Base-by-base conservation (phyloP, 805 yeast genomes). In the Cyberlindnera euphorbiiphila region DNA sequence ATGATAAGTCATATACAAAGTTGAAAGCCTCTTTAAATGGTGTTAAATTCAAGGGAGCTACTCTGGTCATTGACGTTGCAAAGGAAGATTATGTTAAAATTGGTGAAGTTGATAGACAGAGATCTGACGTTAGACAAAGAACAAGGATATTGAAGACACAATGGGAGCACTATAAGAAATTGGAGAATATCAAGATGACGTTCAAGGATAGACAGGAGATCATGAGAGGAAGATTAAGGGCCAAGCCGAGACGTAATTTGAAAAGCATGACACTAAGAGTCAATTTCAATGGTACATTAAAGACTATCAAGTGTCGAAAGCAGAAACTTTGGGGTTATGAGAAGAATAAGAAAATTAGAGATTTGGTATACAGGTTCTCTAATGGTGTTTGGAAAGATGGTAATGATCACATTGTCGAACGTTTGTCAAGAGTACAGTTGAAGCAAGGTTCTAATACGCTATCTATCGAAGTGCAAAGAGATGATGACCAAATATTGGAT, bases 251-350 rank as follows among this genome's bases (percentile, higher is more conserved):
- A 42, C 68, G 74, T 18, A 70, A 68, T 41, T 44, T 71, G 25
- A 70, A 71, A 38, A 65, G 38, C 29, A 73, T 80, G 46, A 80
- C 94, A 0, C 67, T 85, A 45, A 70, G 97, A 49, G 70, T 82
- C 3, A 68, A 65, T 43, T 69, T 74, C 41, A 76, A 72, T 51
- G 86, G 81, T 6, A 72, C 61, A 31, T 61, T 76, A 36, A 78
- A 74, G 58, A 66, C 67, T 5, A 61, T 83, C 39, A 75, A 74
- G 49, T 66, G 81, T 47, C 72, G 71, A 50, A 87, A 88, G 62
- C 76, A 81, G 22, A 88, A 88, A 56, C 69, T 93, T 27, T 91
- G 98, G 98, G 98, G 98, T 4, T 71, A 76, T 43, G 88, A 84
- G 47, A 85, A 84, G 62, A 71, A 75, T 45, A 81, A 74, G 50